Conservation (phyloP, 2,329 filamentous ascomycete genomes). For the Clarireedia hainanense region DNA sequence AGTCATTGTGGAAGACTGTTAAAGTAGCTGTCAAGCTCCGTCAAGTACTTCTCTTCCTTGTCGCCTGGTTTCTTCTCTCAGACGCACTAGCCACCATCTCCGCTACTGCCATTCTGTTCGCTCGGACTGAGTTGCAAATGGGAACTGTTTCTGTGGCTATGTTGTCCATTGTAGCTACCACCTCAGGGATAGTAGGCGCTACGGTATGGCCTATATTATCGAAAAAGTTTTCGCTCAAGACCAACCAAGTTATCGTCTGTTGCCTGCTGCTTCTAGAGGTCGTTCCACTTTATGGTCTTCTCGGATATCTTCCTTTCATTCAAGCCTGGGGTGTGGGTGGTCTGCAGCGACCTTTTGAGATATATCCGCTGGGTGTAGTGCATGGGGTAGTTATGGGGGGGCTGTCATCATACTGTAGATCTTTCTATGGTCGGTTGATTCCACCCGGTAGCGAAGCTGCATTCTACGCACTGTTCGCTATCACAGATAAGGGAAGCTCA, state of each 20-base stretch:
- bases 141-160: conserved; percentile 76
- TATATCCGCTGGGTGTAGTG: conserved; percentile 85
- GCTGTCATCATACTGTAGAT: conserved; percentile 83
- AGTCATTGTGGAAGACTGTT: conserved; percentile 72
- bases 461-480: conserved; percentile 61
- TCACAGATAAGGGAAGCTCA: conserved; percentile 93
- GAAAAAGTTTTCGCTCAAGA: conserved; percentile 57
- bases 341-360: conserved; percentile 92
- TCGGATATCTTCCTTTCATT: conserved; percentile 80
- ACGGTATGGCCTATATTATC: conserved; percentile 84
- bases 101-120: conserved; percentile 90
- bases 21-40: conserved; percentile 63
- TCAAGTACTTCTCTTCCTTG: conserved; percentile 72
- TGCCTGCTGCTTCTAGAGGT: conserved; percentile 87
- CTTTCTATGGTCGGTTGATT: conserved; percentile 86
- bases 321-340: conserved; percentile 68
- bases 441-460: conserved; percentile 90
- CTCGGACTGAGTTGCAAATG: conserved; percentile 90
- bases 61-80: conserved; percentile 88
- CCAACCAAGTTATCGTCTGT: conserved; percentile 84
- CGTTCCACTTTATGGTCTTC: conserved; percentile 83
- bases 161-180: conserved; percentile 87
- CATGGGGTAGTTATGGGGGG: conserved; percentile 95
- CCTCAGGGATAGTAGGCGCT: conserved; percentile 76
- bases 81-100: conserved; percentile 93